Evolutionary conservation across 257 asterid genomes (phyloP).

Genomic region (Fraxinus cuspidata): DNA sequence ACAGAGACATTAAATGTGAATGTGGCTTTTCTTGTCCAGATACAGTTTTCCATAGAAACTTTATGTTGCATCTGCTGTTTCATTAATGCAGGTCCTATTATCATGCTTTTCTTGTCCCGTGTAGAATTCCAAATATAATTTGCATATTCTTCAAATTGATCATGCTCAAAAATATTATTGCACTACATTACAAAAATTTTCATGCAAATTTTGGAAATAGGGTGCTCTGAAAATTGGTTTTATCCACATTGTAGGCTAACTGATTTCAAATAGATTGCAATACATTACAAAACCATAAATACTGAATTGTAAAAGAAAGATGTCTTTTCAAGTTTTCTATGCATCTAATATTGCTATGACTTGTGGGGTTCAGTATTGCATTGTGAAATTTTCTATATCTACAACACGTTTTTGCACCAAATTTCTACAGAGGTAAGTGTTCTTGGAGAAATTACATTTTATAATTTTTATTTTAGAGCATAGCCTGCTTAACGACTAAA

Average conservation of each 20-base stretch:
- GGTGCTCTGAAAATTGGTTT: background rate
- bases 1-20: background rate
- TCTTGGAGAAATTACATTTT: background rate
- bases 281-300: background rate
- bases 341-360: background rate
- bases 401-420: background rate
- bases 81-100: background rate
- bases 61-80: background rate
- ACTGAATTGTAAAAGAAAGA: background rate
- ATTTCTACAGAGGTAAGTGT: background rate
- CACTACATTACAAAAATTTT: background rate
- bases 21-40: background rate
- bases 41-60: background rate
- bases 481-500: background rate
- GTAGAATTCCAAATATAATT: background rate
- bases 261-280: background rate
- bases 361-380: background rate
- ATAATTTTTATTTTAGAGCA: background rate
- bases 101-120: background rate
- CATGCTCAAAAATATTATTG: background rate
- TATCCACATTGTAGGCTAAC: background rate
- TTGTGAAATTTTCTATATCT: background rate
- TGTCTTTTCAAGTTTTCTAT: conserved; percentile 2
- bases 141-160: background rate
- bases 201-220: background rate